Percentiles rank a stretch among this genome's conserved stretches.
These are phyloP conservation scores for Beta macrorhiza DNA, from an alignment of 179 eudicot genomes.

Conservation along the genomic window DNA sequence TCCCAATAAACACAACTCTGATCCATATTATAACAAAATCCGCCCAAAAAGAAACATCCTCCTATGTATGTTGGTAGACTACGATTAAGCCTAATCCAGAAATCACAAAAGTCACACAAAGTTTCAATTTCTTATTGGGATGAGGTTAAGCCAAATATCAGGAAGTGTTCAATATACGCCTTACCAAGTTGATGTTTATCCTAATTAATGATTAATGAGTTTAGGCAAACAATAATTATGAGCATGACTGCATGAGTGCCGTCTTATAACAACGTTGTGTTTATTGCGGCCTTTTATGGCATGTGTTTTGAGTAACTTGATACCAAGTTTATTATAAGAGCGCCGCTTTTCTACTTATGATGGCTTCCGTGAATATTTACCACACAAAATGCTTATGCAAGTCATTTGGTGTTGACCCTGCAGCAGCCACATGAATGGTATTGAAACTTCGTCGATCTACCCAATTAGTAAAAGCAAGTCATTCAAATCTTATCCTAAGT, in stretches of 20 bases:
- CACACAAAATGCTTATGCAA: background rate
- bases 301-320: background rate
- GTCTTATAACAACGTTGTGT: background rate
- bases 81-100: no score
- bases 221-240: background rate
- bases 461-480: background rate
- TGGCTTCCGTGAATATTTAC: background rate
- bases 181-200: background rate
- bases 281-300: background rate
- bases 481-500: background rate
- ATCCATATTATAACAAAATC: no score
- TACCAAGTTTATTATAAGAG: background rate
- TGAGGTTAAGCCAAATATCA: background rate
- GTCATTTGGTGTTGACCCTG: conserved; percentile 15
- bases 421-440: conserved; percentile 11
- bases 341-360: conserved; percentile 15
- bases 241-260: background rate
- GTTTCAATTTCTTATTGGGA: background rate
- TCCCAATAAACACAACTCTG: no score
- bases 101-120: no score
- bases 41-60: no score
- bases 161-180: background rate
- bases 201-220: conserved; percentile 3
- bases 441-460: background rate
- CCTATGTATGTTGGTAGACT: no score